These are phyloP conservation scores for Alopecurus myosuroides DNA, from an alignment of 176 grass and related monocot genomes.

Conservation along the genomic window DNA sequence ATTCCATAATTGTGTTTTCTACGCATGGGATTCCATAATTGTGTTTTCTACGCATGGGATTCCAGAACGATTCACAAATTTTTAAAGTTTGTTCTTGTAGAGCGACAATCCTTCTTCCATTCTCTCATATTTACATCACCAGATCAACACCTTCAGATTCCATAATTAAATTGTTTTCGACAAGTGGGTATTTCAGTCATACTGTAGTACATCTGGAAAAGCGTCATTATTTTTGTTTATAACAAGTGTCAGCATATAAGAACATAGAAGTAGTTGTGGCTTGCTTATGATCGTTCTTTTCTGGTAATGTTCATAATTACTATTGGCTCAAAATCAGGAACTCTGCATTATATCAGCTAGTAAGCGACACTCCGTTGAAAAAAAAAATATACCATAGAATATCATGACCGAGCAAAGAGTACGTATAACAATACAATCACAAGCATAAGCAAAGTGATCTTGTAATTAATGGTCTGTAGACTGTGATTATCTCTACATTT, in stretches of 20 bases:
- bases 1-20: neutral
- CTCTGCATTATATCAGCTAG: neutral
- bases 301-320: neutral
- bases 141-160: neutral
- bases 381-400: neutral
- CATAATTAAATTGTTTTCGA: neutral
- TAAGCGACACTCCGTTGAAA: neutral
- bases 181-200: neutral
- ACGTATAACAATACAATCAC: neutral
- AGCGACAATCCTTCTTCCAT: neutral
- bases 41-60: neutral
- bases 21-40: neutral
- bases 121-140: neutral
- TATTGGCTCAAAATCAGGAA: neutral
- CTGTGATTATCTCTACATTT: neutral
- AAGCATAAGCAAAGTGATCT: neutral
- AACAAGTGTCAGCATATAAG: neutral
- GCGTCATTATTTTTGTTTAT: neutral
- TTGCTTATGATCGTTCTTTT: slow-evolving; percentile 1
- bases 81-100: neutral
- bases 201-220: neutral
- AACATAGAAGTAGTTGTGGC: neutral
- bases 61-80: neutral
- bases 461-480: neutral
- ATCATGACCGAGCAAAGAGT: neutral